Percentiles rank a stretch among this genome's conserved stretches.
These are phyloP conservation scores for Chlorella ohadii DNA, from an alignment of 139 green algal genomes.

Conservation along the genomic window DNA sequence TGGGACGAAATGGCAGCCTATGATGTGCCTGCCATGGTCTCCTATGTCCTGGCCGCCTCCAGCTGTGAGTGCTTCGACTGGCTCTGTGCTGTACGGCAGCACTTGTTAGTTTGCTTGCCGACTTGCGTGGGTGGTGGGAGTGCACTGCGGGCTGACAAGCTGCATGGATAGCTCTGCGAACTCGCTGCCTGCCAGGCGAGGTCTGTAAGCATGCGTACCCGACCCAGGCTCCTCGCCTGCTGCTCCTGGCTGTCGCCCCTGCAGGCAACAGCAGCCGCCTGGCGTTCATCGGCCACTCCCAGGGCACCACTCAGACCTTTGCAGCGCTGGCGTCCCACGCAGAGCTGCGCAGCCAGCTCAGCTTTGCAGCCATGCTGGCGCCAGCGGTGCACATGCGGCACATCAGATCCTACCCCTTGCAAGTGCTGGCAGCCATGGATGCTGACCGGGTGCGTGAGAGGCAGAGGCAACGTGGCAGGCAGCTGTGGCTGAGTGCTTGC, in stretches of 20 bases:
- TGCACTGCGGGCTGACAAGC: too few relatives aligned
- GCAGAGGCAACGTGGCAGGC: too few relatives aligned
- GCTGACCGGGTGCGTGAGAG: slow-evolving; percentile 41
- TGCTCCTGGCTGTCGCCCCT: too few relatives aligned
- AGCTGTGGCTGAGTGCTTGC: too few relatives aligned
- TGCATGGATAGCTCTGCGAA: too few relatives aligned
- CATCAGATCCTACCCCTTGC: slow-evolving; percentile 45
- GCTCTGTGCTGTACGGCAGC: neutral
- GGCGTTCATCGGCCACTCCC: slow-evolving; percentile 53
- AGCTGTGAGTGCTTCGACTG: neutral
- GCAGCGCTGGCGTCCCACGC: slow-evolving; percentile 58
- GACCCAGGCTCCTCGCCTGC: too few relatives aligned
- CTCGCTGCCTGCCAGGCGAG: too few relatives aligned
- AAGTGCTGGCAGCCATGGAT: slow-evolving; percentile 42
- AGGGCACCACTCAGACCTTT: slow-evolving; percentile 72
- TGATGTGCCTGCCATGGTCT: slow-evolving; percentile 73
- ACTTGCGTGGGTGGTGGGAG: too few relatives aligned
- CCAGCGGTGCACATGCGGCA: slow-evolving; percentile 69
- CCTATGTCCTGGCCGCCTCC: slow-evolving; percentile 49
- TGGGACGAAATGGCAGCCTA: slow-evolving; percentile 72
- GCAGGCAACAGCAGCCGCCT: slow-evolving; percentile 4
- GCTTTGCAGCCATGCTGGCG: slow-evolving; percentile 62
- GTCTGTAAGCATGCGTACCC: too few relatives aligned
- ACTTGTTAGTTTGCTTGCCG: too few relatives aligned
- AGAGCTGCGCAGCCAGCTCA: slow-evolving; percentile 49